Evolutionary conservation across 2,329 filamentous ascomycete species (phyloP).

Genomic region (Teratosphaeriaceae sp.): DNA sequence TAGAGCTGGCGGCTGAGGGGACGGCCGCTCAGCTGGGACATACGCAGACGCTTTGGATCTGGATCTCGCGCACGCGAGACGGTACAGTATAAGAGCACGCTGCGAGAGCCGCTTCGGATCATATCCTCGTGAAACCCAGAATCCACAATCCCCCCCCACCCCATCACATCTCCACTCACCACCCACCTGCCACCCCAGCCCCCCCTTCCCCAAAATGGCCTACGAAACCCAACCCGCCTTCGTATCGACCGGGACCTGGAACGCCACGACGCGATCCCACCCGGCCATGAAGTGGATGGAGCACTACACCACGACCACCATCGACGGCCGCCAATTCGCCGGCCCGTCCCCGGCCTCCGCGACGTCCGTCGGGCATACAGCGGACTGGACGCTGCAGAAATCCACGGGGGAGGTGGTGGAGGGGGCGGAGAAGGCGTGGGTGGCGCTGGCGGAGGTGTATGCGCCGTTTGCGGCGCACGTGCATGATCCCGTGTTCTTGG

Average conservation of each 20-base stretch:
- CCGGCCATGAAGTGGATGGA: constrained; percentile 23
- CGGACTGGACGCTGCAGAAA: constrained; percentile 13
- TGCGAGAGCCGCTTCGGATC: no score
- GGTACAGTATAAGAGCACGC: no score
- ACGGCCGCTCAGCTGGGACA: no score
- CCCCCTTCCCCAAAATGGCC: constrained; percentile 14
- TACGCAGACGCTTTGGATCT: no score
- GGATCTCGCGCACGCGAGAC: no score
- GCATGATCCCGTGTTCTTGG: constrained; percentile 17
- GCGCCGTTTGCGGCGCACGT: constrained; percentile 18
- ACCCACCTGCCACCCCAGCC: neutral
- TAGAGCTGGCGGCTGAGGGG: no score
- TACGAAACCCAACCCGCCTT: constrained; percentile 18
- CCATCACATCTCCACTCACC: neutral
- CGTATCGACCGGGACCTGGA: constrained; percentile 16
- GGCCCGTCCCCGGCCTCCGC: no score
- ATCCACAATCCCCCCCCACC: neutral
- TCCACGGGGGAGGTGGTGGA: constrained; percentile 16
- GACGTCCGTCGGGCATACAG: constrained; percentile 7
- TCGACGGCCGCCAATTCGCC: constrained; percentile 13
- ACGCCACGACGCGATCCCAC: constrained; percentile 17
- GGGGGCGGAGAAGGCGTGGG: constrained; percentile 18
- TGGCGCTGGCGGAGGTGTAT: constrained; percentile 16
- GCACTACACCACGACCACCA: constrained; percentile 16
- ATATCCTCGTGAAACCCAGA: no score